Conservation (phyloP, 768 basidiomycete species). For the Tricholoma bakamatsutake region DNA sequence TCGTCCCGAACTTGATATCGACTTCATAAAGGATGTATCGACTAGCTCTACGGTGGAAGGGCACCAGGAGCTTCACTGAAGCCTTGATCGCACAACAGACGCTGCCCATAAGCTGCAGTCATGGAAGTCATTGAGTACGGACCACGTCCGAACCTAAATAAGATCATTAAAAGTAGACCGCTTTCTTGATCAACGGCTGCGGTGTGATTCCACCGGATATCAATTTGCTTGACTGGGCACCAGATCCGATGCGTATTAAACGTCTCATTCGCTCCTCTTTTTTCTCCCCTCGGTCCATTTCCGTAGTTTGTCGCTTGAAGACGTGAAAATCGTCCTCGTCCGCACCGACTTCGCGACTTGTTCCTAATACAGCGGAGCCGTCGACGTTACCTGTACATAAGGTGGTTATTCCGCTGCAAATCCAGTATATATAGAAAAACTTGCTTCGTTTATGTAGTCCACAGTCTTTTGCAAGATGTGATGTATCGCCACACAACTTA, state of each 20-base stretch:
- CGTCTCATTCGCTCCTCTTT: slow-evolving; percentile 37
- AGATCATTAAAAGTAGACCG: slow-evolving; percentile 39
- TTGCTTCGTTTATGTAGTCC: slow-evolving; percentile 53
- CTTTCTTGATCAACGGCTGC: slow-evolving; percentile 33
- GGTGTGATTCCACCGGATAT: slow-evolving; percentile 27
- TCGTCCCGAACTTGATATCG: background rate
- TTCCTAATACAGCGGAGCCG: slow-evolving; percentile 32
- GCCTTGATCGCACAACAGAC: background rate
- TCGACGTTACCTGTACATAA: slow-evolving; percentile 29
- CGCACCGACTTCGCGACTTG: slow-evolving; percentile 59
- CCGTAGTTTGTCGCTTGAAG: slow-evolving; percentile 57
- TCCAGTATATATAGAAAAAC: slow-evolving; percentile 4
- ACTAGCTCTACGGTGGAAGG: background rate
- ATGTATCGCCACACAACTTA: slow-evolving; percentile 80
- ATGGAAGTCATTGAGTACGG: background rate
- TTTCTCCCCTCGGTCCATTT: slow-evolving; percentile 58
- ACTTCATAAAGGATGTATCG: background rate
- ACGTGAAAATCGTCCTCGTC: slow-evolving; percentile 95
- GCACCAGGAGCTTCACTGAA: background rate
- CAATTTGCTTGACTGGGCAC: slow-evolving; percentile 34
- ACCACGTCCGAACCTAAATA: background rate
- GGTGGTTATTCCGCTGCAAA: background rate
- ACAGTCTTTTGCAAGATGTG: slow-evolving; percentile 85
- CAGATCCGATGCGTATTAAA: slow-evolving; percentile 36
- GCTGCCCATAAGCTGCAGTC: background rate